phyloP scores from a whole-genome alignment of 73 alveolate species.

The Stentor coeruleus region DNA sequence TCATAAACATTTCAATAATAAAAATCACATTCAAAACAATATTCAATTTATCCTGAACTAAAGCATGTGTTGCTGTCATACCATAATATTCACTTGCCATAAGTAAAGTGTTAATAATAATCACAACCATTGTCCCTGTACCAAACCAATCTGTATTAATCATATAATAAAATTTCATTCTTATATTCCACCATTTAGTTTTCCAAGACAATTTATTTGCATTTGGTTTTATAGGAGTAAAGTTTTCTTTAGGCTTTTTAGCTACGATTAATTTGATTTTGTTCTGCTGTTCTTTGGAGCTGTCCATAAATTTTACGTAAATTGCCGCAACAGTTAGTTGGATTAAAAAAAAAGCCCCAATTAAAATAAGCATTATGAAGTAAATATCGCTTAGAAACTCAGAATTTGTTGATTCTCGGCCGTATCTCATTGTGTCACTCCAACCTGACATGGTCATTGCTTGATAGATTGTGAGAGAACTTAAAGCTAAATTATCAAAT shows the following conservation, averaged over 20 bases:
- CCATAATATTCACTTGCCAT: slow-evolving; percentile 32
- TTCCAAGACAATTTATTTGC: too few relatives aligned
- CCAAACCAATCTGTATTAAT: not conserved
- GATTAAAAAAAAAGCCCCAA: slow-evolving; percentile 50
- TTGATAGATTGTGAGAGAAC: slow-evolving; percentile 44
- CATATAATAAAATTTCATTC: not conserved
- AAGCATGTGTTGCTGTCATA: slow-evolving; percentile 12
- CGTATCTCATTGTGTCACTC: slow-evolving; percentile 40
- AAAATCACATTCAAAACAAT: slow-evolving; percentile 25
- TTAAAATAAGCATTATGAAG: slow-evolving; percentile 31
- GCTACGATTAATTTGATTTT: not conserved
- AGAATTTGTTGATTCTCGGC: slow-evolving; percentile 14
- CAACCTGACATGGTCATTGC: slow-evolving; percentile 53
- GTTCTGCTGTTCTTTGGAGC: not conserved
- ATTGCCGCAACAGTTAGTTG: slow-evolving; percentile 52
- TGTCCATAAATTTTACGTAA: slow-evolving; percentile 30
- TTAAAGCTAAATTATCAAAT: slow-evolving; percentile 42
- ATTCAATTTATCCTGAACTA: not conserved
- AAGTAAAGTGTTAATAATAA: slow-evolving; percentile 29
- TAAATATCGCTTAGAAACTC: slow-evolving; percentile 32
- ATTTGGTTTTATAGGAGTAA: too few relatives aligned
- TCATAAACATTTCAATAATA: slow-evolving; percentile 30
- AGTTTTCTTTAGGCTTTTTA: slow-evolving; percentile 3
- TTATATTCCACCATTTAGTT: not conserved
- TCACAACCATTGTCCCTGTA: slow-evolving; percentile 14